Conservation (phyloP, 257 asterid species). For the Salvia miltiorrhiza region DNA sequence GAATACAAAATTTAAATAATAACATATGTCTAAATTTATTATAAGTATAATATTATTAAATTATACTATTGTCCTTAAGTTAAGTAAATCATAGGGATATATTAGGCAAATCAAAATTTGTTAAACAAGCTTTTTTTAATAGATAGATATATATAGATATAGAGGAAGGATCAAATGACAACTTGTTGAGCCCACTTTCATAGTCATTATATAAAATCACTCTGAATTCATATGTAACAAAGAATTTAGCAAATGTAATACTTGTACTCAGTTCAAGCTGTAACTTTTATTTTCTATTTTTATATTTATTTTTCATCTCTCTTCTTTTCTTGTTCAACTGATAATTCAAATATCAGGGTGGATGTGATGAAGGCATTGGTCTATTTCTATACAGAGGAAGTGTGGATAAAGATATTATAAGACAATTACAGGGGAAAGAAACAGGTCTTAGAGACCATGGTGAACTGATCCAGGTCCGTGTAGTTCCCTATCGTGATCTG, state of each 20-base stretch:
- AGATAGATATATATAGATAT: no score
- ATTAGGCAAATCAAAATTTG: no score
- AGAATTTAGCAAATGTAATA: neutral
- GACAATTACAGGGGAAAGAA: slow-evolving; percentile 70
- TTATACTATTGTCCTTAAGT: no score
- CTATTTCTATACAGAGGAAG: slow-evolving; percentile 68
- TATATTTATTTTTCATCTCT: neutral
- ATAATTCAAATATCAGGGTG: slow-evolving; percentile 51
- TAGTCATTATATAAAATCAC: no score
- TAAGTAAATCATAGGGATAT: no score
- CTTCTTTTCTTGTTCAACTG: neutral
- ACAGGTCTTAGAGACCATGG: slow-evolving; percentile 87
- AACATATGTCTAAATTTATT: no score
- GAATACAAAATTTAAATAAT: no score
- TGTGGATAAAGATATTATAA: slow-evolving; percentile 55
- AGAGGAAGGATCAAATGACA: no score
- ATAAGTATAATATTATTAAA: no score
- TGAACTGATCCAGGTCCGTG: slow-evolving; percentile 71
- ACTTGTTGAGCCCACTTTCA: no score
- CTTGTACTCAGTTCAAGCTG: neutral
- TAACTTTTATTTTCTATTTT: neutral
- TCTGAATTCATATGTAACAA: neutral
- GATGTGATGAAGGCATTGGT: slow-evolving; percentile 82
- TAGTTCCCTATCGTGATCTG: slow-evolving; percentile 65
- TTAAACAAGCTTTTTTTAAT: no score